phyloP scores from a whole-genome alignment of 345 rosid genomes.

The Viola odorata region DNA sequence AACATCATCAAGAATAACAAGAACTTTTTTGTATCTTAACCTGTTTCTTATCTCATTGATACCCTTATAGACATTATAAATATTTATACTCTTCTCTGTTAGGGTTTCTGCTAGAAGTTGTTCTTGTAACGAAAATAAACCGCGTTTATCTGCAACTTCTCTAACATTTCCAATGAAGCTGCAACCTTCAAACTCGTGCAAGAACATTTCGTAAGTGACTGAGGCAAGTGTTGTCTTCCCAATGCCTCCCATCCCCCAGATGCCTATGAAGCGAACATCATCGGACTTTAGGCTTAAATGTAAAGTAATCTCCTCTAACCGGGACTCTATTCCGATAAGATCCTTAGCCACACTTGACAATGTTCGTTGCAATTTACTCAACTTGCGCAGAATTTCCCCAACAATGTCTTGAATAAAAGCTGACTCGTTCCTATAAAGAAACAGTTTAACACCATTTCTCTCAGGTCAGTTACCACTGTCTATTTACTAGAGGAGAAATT shows the following conservation, averaged over 20 bases:
- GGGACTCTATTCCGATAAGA: conserved; percentile 4
- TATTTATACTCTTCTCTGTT: background rate
- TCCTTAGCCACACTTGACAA: conserved; percentile 2
- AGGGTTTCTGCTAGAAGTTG: conserved; percentile 11
- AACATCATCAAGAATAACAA: conserved; percentile 15
- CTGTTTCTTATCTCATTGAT: conserved; percentile 2
- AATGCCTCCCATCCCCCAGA: conserved; percentile 13
- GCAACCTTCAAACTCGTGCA: conserved; percentile 10
- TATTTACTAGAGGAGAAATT: too few species aligned
- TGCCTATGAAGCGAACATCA: conserved; percentile 8
- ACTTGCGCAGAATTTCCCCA: background rate
- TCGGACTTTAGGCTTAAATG: background rate
- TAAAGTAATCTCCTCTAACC: background rate
- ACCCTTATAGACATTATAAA: conserved; percentile 5
- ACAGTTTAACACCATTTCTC: background rate
- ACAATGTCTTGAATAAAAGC: conserved; percentile 5
- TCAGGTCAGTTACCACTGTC: background rate
- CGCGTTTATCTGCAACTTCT: background rate
- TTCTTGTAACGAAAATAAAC: conserved; percentile 2
- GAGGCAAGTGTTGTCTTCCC: conserved; percentile 14
- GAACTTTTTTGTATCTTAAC: background rate
- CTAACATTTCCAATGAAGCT: conserved; percentile 13
- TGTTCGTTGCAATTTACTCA: conserved; percentile 7
- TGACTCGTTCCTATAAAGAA: conserved; percentile 8
- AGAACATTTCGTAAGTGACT: background rate